phyloP scores from a whole-genome alignment of 208 protist species.

The Lotmaria passim region DNA sequence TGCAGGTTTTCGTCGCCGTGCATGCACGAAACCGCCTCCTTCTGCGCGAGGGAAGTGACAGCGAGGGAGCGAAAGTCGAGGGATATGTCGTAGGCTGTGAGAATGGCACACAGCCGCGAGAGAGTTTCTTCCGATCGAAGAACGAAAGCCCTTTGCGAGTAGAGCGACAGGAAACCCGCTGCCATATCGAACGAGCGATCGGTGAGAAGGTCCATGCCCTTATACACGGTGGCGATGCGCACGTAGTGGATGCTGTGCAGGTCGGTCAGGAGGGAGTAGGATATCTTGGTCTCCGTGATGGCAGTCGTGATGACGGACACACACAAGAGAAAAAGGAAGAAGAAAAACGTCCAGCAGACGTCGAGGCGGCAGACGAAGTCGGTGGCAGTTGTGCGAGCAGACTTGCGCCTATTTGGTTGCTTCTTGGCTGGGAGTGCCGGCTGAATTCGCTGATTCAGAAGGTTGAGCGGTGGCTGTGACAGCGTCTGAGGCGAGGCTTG shows the following conservation, averaged over 20 bases:
- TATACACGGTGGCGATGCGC: conserved; percentile 8
- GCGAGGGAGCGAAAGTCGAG: neutral
- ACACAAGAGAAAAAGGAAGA: no score
- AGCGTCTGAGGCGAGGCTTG: no score
- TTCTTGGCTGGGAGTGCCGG: neutral
- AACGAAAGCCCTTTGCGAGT: neutral
- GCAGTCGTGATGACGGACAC: conserved; percentile 1
- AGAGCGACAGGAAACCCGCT: neutral
- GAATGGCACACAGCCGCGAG: neutral
- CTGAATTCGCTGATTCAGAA: no score
- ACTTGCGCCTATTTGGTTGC: neutral
- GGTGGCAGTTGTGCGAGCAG: neutral
- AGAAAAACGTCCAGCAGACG: conserved; percentile 14
- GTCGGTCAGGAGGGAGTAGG: neutral
- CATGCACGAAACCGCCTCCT: conserved; percentile 18
- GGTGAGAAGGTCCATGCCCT: neutral
- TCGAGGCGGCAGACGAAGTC: conserved; percentile 16
- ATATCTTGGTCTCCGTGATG: conserved; percentile 4
- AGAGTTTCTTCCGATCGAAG: conserved; percentile 10
- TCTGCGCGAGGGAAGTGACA: conserved; percentile 1
- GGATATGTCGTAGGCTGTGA: neutral
- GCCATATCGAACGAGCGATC: conserved; percentile 5
- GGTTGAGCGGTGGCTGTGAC: no score
- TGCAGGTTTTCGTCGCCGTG: conserved; percentile 9
- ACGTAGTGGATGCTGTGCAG: conserved; percentile 10